A percentile compares a stretch with the other conserved stretches of the same genome.
phyloP scores from a whole-genome alignment of 1,139 yeast genomes.

The Yamadazyma songkhlaensis region DNA sequence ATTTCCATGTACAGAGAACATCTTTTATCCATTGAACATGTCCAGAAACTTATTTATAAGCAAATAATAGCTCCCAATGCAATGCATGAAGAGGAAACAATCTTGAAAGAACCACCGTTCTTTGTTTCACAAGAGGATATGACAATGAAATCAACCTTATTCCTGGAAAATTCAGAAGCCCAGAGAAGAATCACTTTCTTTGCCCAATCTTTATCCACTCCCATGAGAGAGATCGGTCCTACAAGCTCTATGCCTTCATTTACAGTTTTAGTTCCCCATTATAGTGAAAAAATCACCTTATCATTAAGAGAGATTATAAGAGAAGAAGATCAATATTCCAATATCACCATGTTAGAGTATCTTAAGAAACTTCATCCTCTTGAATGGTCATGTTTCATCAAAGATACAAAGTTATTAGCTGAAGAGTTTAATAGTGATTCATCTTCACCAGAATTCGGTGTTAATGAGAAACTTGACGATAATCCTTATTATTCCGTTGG shows the following conservation, averaged over 20 bases:
- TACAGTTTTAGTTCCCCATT: conserved; percentile 52
- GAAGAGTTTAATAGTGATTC: conserved; percentile 40
- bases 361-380: conserved; percentile 48
- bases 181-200: conserved; percentile 51
- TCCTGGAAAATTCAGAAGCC: conserved; percentile 43
- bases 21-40: conserved; percentile 29
- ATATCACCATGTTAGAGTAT: conserved; percentile 50
- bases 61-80: conserved; percentile 24
- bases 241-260: conserved; percentile 47
- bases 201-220: conserved; percentile 53
- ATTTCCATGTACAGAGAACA: conserved; percentile 1
- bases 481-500: conserved; percentile 50
- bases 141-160: conserved; percentile 30
- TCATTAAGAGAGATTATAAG: conserved; percentile 47
- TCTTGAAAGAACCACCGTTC: conserved; percentile 44
- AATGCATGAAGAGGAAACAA: conserved; percentile 24
- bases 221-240: conserved; percentile 48
- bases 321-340: conserved; percentile 47
- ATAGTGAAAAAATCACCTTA: conserved; percentile 46
- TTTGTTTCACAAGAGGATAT: conserved; percentile 53
- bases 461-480: conserved; percentile 27
- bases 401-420: conserved; percentile 34
- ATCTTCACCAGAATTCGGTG: conserved; percentile 19
- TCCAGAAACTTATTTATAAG: conserved; percentile 45
- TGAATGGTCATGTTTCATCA: conserved; percentile 52